phyloP scores from a whole-genome alignment of 176 grass and related monocot species.

The Guadua angustifolia region DNA sequence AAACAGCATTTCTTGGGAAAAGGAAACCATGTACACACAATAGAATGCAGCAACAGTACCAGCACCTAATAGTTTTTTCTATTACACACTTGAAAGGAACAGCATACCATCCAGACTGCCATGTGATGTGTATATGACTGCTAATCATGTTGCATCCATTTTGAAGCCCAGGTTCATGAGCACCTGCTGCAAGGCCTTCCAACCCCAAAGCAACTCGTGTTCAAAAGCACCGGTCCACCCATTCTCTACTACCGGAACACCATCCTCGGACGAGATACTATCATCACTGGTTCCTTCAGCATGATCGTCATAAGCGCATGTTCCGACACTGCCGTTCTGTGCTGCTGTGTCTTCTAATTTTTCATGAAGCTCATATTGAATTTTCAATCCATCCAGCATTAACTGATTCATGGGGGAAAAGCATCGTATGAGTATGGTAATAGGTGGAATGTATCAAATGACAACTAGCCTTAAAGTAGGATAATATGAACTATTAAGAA shows the following conservation, averaged over 20 bases:
- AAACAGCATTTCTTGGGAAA: slow-evolving; percentile 31
- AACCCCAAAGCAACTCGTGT: slow-evolving; percentile 68
- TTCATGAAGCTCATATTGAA: not conserved
- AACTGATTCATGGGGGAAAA: slow-evolving; percentile 33
- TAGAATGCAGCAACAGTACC: not conserved
- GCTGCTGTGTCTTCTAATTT: not conserved
- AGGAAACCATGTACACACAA: slow-evolving; percentile 42
- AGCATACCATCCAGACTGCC: not conserved
- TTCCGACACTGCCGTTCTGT: not conserved
- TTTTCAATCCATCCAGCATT: slow-evolving; percentile 6
- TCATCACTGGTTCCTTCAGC: slow-evolving; percentile 30
- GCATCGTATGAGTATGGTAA: not conserved
- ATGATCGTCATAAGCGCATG: not conserved
- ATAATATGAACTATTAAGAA: not conserved
- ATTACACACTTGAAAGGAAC: slow-evolving; percentile 19
- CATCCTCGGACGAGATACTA: slow-evolving; percentile 28
- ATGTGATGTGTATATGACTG: not conserved
- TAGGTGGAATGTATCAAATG: not conserved
- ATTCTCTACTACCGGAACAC: slow-evolving; percentile 36
- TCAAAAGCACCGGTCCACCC: slow-evolving; percentile 24
- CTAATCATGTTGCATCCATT: slow-evolving; percentile 49
- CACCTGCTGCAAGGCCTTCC: slow-evolving; percentile 55
- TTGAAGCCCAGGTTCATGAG: slow-evolving; percentile 56
- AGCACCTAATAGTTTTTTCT: slow-evolving; percentile 24
- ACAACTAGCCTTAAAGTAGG: not conserved